A percentile compares a stretch with the other conserved stretches of the same genome.
Evolutionary conservation across 176 grass and related monocot species (phyloP).

Genomic region (Carex myosuroides): DNA sequence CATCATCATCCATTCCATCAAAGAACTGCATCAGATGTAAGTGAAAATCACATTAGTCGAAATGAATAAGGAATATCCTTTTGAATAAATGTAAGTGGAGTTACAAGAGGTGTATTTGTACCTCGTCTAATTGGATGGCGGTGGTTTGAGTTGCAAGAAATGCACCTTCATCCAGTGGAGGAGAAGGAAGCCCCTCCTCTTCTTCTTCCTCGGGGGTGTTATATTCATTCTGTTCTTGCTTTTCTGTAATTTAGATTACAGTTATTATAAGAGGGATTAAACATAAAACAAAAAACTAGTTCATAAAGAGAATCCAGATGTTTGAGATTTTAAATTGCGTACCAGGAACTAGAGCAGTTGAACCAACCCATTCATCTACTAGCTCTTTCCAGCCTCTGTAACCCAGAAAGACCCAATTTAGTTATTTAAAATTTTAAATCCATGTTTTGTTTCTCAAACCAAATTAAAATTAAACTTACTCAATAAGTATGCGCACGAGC

Average conservation of each 20-base stretch:
- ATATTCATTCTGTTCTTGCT: constrained; percentile 15
- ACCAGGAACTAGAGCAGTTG: constrained; percentile 55
- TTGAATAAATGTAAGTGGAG: constrained; percentile 2
- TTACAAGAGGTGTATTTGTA: constrained; percentile 26
- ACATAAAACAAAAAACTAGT: not conserved
- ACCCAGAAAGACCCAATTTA: not conserved
- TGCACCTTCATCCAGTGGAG: constrained; percentile 59
- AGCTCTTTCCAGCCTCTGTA: constrained; percentile 76
- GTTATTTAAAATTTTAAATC: not conserved
- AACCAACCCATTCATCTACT: constrained; percentile 84
- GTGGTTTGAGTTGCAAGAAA: constrained; percentile 38
- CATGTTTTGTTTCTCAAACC: not conserved
- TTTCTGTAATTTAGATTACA: constrained; percentile 5
- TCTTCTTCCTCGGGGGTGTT: constrained; percentile 18
- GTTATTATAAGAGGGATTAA: not conserved
- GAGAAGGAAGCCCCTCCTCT: constrained; percentile 80
- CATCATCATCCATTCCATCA: constrained; percentile 93
- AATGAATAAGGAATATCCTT: constrained; percentile 29
- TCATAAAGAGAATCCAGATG: not conserved
- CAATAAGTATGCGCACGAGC: constrained; percentile 57
- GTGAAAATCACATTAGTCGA: not conserved
- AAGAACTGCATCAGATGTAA: constrained; percentile 47
- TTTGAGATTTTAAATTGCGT: not conserved
- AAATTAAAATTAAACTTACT: constrained; percentile 43
- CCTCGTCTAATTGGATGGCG: constrained; percentile 64